A percentile compares a stretch with the other conserved stretches of the same genome.
phyloP scores from a whole-genome alignment of 495 filamentous ascomycete species.

The Xylaria nigripes region DNA sequence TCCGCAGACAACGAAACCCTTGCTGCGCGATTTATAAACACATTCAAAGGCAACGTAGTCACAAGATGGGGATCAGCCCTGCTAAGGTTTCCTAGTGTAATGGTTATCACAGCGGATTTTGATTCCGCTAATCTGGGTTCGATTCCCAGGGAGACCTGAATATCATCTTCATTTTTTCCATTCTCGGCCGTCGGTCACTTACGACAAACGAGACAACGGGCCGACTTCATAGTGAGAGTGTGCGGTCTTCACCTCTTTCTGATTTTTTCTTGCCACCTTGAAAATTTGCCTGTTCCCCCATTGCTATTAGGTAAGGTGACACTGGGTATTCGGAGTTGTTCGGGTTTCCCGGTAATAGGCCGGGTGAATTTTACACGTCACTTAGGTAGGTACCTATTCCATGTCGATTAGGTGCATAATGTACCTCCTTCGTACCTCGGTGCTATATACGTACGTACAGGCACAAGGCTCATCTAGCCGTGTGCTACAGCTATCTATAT shows the following conservation, averaged over 20 bases:
- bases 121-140: conserved; percentile 13
- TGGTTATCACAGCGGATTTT: conserved; percentile 15
- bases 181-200: not conserved
- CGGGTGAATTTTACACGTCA: not conserved
- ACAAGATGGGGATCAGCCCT: not conserved
- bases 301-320: no score
- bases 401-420: no score
- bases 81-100: conserved; percentile 9
- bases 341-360: not conserved
- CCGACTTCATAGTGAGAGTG: no score
- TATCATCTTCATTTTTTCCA: not conserved
- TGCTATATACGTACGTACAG: not conserved
- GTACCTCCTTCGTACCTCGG: not conserved
- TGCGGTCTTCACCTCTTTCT: no score
- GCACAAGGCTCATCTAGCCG: not conserved
- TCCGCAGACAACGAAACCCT: not conserved
- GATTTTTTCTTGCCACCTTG: no score
- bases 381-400: no score
- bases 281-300: no score
- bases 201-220: no score
- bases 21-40: not conserved
- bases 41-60: not conserved
- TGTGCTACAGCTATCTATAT: not conserved
- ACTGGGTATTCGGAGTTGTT: no score
- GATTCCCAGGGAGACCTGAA: conserved; percentile 13